Evolutionary conservation across 345 rosid species (phyloP), one percentile per base, ranked within the genome.

Genomic region (Syzygium grande): DNA sequence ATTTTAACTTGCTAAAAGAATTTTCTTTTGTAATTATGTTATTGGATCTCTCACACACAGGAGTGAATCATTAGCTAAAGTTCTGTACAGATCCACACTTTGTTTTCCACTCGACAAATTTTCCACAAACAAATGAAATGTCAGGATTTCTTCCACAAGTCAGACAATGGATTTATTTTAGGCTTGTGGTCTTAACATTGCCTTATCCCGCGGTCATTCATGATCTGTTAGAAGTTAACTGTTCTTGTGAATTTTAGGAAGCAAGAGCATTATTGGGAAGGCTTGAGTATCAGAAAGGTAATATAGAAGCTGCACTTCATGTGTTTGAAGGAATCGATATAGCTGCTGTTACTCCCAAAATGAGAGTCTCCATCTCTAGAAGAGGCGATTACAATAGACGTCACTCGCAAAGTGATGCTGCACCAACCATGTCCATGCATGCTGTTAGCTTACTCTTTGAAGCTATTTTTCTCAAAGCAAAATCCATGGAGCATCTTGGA

Each of bases 241-340:
- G 61, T 58, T 58, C 34, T 55, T 88, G 86, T 46, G 43, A 78
- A 65, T 87, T 90, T 29, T 85, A 95, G 98, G 98, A 95, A 94
- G 98, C 96, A 83, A 94, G 96, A 87, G 98, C 96, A 86, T 90
- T 95, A 88, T 89, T 95, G 78, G 96, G 96, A 88, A 94, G 95
- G 90, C 93, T 94, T 38, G 96, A 95, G 88, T 94, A 92, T 90
- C 98, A 94, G 58, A 94, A 94, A 87, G 98, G 98, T 85, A 92
- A 94, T 84, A 68, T 92, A 84, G 97, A 94, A 88, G 94, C 93
- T 61, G 97, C 98, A 7, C 91, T 94, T 65, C 96, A 94, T 85
- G 97, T 94, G 61, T 95, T 94, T 85, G 96, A 94, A 91, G 98
- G 95, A 85, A 95, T 94, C 84, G 96, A 95, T 73, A 88, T 94